These are phyloP conservation scores for Neurospora sp. DNA, from an alignment of 495 filamentous ascomycete genomes.

Conservation along the genomic window DNA sequence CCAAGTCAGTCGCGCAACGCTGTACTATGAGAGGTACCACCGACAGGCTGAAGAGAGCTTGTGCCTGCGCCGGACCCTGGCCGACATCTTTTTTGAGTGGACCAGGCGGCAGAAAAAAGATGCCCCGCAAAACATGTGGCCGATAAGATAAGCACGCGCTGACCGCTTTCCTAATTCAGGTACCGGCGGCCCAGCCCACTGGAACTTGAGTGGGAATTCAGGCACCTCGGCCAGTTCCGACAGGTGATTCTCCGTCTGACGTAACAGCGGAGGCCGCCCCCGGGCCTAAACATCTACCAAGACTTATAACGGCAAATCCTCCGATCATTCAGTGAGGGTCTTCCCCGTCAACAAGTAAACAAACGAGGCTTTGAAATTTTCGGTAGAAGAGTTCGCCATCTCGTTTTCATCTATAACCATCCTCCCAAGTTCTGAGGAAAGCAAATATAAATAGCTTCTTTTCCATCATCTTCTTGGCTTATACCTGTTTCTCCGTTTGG, in stretches of 20 bases:
- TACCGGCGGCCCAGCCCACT: not conserved
- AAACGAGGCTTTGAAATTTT: not conserved
- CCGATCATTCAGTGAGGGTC: not conserved
- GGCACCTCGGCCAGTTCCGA: not conserved
- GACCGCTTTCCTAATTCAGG: not conserved
- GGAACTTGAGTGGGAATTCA: not conserved
- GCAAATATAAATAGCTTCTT: not conserved
- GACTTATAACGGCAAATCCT: not conserved
- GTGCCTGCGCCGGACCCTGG: not conserved
- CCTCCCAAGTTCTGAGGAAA: not conserved
- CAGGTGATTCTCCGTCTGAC: not conserved
- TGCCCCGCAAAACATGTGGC: slow-evolving; percentile 10
- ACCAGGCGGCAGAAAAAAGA: slow-evolving; percentile 17
- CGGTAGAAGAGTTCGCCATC: not conserved
- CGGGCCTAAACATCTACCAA: not conserved
- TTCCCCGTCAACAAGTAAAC: not conserved
- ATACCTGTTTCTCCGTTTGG: not conserved
- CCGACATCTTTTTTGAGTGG: slow-evolving; percentile 10
- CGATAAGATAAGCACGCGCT: slow-evolving; percentile 15
- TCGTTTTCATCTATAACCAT: not conserved
- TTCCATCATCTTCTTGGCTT: not conserved
- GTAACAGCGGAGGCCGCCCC: not conserved
- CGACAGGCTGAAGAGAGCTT: not conserved
- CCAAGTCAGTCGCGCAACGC: not conserved
- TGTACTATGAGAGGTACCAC: not conserved